Conservation (phyloP, 495 filamentous ascomycete species). For the Elasticomyces elasticus region DNA sequence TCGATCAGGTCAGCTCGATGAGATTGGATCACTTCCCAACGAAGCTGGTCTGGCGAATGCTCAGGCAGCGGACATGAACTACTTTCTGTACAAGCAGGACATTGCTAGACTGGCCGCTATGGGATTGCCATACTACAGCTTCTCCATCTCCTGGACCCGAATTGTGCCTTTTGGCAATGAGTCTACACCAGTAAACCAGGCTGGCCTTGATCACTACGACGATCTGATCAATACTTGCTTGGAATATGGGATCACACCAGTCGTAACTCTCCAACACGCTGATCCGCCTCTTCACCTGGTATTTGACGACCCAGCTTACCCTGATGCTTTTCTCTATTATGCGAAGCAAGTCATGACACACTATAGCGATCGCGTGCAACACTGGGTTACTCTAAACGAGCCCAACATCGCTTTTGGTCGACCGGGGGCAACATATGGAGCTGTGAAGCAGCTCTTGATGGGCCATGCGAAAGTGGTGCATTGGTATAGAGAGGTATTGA, state of each 20-base stretch:
- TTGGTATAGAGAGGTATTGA: conserved; percentile 15
- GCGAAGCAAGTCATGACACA: conserved; percentile 23
- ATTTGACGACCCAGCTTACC: conserved; percentile 5
- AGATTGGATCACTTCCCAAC: conserved; percentile 18
- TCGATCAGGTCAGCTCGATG: too few species aligned
- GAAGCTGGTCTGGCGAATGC: conserved; percentile 16
- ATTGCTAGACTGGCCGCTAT: conserved; percentile 29
- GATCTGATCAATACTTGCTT: conserved; percentile 26
- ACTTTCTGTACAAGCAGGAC: conserved; percentile 32
- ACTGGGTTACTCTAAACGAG: conserved; percentile 38
- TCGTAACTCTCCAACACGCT: conserved; percentile 25
- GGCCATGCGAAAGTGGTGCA: conserved; percentile 11
- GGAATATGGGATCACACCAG: conserved; percentile 21
- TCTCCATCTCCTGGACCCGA: conserved; percentile 27
- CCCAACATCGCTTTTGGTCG: conserved; percentile 21
- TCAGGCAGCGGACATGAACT: conserved; percentile 27
- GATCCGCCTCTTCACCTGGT: conserved; percentile 22
- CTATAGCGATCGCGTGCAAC: conserved; percentile 21
- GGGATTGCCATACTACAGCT: conserved; percentile 26
- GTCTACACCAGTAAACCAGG: conserved; percentile 21
- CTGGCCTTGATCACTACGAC: conserved; percentile 26
- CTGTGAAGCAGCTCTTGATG: conserved; percentile 7
- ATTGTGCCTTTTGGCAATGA: conserved; percentile 29
- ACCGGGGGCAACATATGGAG: conserved; percentile 10
- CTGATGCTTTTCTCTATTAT: conserved; percentile 23